Percentiles rank a stretch among this genome's conserved stretches.
Conservation (phyloP, 805 yeast species). For the Vanderwaltozyma yarrowii region DNA sequence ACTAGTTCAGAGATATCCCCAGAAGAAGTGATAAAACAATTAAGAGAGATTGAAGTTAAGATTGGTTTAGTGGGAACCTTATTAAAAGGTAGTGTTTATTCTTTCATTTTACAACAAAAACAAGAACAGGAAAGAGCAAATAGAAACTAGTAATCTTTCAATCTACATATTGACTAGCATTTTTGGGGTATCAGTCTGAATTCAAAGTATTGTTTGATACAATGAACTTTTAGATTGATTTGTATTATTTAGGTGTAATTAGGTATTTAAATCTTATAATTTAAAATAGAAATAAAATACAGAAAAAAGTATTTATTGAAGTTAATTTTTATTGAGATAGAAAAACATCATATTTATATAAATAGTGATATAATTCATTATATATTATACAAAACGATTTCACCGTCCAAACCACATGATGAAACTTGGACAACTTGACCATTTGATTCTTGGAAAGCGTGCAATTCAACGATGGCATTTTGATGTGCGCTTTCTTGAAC, state of each 20-base stretch:
- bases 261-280: no score
- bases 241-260: no score
- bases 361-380: constrained; percentile 14
- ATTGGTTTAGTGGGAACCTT: constrained; percentile 55
- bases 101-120: constrained; percentile 45
- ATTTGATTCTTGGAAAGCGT: constrained; percentile 37
- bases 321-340: no score
- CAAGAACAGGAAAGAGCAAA: constrained; percentile 14
- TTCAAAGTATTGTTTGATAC: no score
- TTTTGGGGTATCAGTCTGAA: no score
- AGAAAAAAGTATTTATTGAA: no score
- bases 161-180: background rate
- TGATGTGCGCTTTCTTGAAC: constrained; percentile 69
- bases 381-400: constrained; percentile 65
- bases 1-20: constrained; percentile 11
- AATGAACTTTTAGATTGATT: no score
- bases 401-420: constrained; percentile 85
- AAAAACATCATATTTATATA: background rate
- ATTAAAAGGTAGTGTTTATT: constrained; percentile 62
- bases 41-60: constrained; percentile 53
- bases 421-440: constrained; percentile 52
- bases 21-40: constrained; percentile 36
- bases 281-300: no score
- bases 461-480: constrained; percentile 69
- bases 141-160: constrained; percentile 1